Percentiles rank a stretch among this genome's conserved stretches.
phyloP scores from a whole-genome alignment of 2,329 filamentous ascomycete genomes.

The Aspergillus pseudoglaucus region DNA sequence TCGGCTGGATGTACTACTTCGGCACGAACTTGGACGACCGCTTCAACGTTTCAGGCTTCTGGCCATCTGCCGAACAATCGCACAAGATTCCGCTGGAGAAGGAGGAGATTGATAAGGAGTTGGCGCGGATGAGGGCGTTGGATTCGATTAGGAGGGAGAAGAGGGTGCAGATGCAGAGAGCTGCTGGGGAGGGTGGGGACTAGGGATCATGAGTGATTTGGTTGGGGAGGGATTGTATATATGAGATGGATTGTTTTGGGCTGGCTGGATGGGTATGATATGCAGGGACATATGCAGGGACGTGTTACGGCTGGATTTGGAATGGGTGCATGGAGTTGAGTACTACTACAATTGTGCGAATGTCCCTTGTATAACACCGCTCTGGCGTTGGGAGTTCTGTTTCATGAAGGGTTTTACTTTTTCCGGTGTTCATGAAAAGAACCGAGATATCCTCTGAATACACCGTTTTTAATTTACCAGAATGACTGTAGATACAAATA shows the following conservation, averaged over 20 bases:
- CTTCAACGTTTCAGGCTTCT: slow-evolving; percentile 86
- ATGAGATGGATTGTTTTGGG: no score
- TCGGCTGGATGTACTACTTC: slow-evolving; percentile 99
- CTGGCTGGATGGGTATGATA: no score
- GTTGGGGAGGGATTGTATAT: no score
- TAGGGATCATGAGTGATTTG: background rate
- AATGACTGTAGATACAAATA: background rate
- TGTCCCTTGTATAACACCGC: background rate
- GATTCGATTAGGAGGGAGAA: slow-evolving; percentile 43
- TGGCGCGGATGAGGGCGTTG: slow-evolving; percentile 59
- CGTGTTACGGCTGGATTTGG: no score
- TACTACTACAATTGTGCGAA: no score
- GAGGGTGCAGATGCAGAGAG: slow-evolving; percentile 38
- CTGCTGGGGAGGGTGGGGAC: slow-evolving; percentile 17
- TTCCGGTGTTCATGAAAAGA: no score
- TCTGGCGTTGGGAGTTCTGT: background rate
- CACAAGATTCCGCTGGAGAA: slow-evolving; percentile 49
- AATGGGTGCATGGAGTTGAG: no score
- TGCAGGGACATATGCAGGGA: no score
- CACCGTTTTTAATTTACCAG: background rate
- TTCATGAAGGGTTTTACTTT: background rate
- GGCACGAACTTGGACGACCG: slow-evolving; percentile 93
- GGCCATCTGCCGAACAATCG: slow-evolving; percentile 63
- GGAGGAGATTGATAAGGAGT: slow-evolving; percentile 65
- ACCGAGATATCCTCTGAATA: background rate